These are phyloP conservation scores for Gyromitra esculenta DNA, from an alignment of 2,329 filamentous ascomycete genomes.

Conservation along the genomic window DNA sequence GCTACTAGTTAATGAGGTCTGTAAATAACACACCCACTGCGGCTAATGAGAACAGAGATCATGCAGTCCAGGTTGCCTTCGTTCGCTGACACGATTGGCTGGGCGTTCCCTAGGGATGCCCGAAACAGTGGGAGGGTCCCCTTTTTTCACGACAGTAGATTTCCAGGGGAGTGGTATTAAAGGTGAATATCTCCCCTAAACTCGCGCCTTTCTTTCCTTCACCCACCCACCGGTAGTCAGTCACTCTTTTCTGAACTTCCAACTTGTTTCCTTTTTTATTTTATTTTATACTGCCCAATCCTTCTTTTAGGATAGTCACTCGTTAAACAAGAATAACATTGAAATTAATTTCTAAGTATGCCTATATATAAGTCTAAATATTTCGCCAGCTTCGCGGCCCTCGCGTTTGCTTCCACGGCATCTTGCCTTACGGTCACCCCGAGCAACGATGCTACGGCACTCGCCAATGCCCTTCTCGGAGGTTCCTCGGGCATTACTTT, in stretches of 20 bases:
- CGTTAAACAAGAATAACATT: slow-evolving; percentile 17
- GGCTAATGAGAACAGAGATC: slow-evolving; percentile 7
- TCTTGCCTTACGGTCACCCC: slow-evolving; percentile 42
- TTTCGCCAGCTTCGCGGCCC: slow-evolving; percentile 43
- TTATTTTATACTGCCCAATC: neutral
- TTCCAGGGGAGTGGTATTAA: slow-evolving; percentile 42
- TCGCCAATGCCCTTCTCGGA: slow-evolving; percentile 44
- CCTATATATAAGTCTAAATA: slow-evolving; percentile 41
- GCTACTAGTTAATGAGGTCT: slow-evolving; percentile 1
- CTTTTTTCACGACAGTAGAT: slow-evolving; percentile 13
- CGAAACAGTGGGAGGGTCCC: slow-evolving; percentile 11
- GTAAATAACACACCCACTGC: neutral
- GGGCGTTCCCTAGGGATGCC: neutral
- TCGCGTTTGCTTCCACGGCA: slow-evolving; percentile 48
- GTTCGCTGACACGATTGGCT: neutral
- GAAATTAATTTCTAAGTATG: slow-evolving; percentile 44
- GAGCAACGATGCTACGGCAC: slow-evolving; percentile 37
- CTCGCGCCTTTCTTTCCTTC: neutral
- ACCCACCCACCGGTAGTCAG: slow-evolving; percentile 32
- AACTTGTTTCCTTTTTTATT: slow-evolving; percentile 11
- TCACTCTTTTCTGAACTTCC: slow-evolving; percentile 48
- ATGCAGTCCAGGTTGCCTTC: neutral
- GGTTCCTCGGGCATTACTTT: slow-evolving; percentile 39
- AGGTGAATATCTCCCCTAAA: slow-evolving; percentile 33
- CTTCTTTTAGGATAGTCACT: slow-evolving; percentile 46